A percentile compares a stretch with the other conserved stretches of the same genome.
phyloP scores from a whole-genome alignment of 2,329 filamentous ascomycete species.

The Helotiales sp. region DNA sequence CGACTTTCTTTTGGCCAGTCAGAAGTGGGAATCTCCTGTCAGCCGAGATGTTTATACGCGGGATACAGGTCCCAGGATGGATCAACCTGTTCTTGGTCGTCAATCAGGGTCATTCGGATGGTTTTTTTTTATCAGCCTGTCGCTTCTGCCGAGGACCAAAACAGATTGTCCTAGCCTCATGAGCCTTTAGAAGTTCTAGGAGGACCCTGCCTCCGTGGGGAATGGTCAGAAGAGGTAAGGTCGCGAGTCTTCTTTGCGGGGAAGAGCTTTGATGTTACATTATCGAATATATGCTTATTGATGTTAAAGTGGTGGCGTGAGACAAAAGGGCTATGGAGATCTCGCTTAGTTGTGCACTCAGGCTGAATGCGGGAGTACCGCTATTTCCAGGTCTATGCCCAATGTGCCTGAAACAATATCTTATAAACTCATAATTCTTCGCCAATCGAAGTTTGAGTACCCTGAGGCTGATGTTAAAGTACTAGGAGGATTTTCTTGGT shows the following conservation, averaged over 20 bases:
- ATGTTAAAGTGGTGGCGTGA: background rate
- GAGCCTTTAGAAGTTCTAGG: background rate
- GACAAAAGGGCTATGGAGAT: background rate
- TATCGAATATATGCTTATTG: background rate
- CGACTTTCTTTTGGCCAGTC: background rate
- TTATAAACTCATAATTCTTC: background rate
- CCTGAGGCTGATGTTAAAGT: background rate
- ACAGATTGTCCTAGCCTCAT: background rate
- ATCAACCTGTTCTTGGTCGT: background rate
- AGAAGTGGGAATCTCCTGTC: background rate
- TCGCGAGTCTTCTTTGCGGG: background rate
- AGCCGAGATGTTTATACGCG: background rate
- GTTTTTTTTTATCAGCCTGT: background rate
- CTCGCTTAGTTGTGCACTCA: background rate
- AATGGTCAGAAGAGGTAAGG: background rate
- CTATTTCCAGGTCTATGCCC: background rate
- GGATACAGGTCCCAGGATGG: conserved; percentile 4
- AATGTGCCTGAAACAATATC: background rate
- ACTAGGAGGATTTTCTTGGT: no score
- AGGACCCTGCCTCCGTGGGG: background rate
- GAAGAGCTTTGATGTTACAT: background rate
- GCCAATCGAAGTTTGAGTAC: background rate
- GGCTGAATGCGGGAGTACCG: background rate
- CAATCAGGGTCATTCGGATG: background rate
- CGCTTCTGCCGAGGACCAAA: background rate